These are phyloP conservation scores for Filosporella fistucella DNA, from an alignment of 495 filamentous ascomycete species.

Conservation along the genomic window DNA sequence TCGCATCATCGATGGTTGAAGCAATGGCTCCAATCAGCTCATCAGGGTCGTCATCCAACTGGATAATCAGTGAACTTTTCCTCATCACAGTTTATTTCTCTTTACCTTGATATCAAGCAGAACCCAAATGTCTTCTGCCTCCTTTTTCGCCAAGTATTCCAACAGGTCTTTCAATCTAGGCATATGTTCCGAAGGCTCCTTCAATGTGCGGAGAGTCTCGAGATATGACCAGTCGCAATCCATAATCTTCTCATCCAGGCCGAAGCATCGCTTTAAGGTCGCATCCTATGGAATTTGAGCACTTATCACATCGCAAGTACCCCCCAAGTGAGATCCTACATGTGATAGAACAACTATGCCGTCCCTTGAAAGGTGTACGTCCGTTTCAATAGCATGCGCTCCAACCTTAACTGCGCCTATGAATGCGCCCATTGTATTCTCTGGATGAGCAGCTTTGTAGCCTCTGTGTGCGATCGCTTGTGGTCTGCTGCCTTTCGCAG, in stretches of 20 bases:
- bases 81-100: background rate
- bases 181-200: slow-evolving; percentile 65
- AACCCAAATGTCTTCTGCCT: slow-evolving; percentile 64
- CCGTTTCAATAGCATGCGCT: slow-evolving; percentile 80
- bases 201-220: slow-evolving; percentile 58
- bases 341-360: slow-evolving; percentile 81
- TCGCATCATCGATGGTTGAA: slow-evolving; percentile 51
- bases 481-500: slow-evolving; percentile 40
- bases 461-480: slow-evolving; percentile 85
- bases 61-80: slow-evolving; percentile 4
- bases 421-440: slow-evolving; percentile 84
- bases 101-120: slow-evolving; percentile 83
- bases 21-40: slow-evolving; percentile 63
- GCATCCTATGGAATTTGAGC: slow-evolving; percentile 52
- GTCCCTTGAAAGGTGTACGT: slow-evolving; percentile 79
- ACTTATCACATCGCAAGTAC: background rate
- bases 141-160: slow-evolving; percentile 58
- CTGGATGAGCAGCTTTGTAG: slow-evolving; percentile 71
- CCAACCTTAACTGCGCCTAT: slow-evolving; percentile 65
- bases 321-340: slow-evolving; percentile 40
- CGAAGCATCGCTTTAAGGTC: slow-evolving; percentile 74
- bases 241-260: slow-evolving; percentile 58
- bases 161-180: slow-evolving; percentile 73
- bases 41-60: slow-evolving; percentile 64
- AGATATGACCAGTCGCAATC: slow-evolving; percentile 76